Percentiles rank a stretch among this genome's conserved stretches.
Conservation (phyloP, 257 asterid species). For the Nicotiana noctiflora region DNA sequence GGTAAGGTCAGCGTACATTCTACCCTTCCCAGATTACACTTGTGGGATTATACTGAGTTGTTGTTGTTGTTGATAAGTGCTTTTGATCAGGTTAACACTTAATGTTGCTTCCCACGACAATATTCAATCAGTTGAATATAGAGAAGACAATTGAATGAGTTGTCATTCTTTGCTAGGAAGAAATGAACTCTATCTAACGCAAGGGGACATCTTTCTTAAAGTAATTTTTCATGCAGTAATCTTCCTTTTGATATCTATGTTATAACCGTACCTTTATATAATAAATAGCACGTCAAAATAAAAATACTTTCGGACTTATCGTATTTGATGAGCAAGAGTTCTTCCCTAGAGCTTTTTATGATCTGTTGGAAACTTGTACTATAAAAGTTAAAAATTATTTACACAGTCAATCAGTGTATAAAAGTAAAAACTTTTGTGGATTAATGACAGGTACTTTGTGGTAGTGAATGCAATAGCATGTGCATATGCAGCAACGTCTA, state of each 20-base stretch:
- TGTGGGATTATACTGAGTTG: too few species aligned
- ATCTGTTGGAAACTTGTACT: background rate
- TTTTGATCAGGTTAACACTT: background rate
- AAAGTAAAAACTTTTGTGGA: background rate
- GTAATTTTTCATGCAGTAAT: too few species aligned
- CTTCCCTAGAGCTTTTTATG: background rate
- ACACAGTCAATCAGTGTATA: background rate
- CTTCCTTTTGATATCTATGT: too few species aligned
- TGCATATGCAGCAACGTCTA: slow-evolving; percentile 20
- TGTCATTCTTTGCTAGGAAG: background rate
- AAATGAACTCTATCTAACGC: background rate
- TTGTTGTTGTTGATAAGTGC: too few species aligned
- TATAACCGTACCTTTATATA: too few species aligned
- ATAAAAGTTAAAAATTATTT: background rate
- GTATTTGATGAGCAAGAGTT: background rate
- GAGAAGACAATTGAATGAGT: background rate
- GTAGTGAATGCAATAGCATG: slow-evolving; percentile 25
- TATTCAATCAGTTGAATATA: background rate
- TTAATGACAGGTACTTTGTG: slow-evolving; percentile 20
- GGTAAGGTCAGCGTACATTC: too few species aligned
- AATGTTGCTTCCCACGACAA: background rate
- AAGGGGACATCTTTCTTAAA: background rate
- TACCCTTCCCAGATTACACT: too few species aligned
- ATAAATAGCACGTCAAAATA: background rate
- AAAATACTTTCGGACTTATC: too few species aligned